These are phyloP conservation scores for Aspergillus ruber DNA, from an alignment of 2,329 filamentous ascomycete genomes.

Conservation along the genomic window DNA sequence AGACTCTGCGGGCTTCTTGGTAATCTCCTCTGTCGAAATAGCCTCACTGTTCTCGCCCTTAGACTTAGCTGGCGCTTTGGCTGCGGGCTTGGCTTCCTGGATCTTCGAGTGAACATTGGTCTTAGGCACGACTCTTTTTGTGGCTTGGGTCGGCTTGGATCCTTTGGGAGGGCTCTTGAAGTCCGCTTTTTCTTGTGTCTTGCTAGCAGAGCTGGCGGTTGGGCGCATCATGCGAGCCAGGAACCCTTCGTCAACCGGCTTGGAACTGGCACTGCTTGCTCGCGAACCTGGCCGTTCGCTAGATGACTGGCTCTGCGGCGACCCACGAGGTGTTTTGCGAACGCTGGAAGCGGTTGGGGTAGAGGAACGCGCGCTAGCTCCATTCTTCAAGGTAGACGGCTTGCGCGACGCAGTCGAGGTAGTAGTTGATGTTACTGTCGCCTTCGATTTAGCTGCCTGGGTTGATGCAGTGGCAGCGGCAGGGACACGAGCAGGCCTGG, in stretches of 20 bases:
- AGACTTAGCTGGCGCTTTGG: neutral
- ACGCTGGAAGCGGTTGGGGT: conserved; percentile 18
- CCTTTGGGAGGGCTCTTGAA: conserved; percentile 32
- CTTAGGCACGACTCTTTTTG: conserved; percentile 19
- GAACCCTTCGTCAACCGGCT: conserved; percentile 41
- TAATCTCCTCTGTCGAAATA: conserved; percentile 3
- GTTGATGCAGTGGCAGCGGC: conserved; percentile 36
- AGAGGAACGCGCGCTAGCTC: conserved; percentile 16
- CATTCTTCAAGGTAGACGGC: conserved; percentile 28
- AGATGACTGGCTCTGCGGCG: conserved; percentile 21
- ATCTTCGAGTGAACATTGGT: conserved; percentile 15
- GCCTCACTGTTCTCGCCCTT: conserved; percentile 1
- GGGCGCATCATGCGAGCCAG: conserved; percentile 48
- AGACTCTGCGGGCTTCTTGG: conserved; percentile 1
- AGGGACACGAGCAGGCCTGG: conserved; percentile 34
- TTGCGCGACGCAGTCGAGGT: conserved; percentile 28
- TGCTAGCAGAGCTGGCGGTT: conserved; percentile 45
- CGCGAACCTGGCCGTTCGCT: conserved; percentile 37
- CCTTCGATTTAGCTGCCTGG: conserved; percentile 22
- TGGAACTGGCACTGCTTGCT: conserved; percentile 30
- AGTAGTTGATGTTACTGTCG: conserved; percentile 24
- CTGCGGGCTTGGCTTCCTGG: conserved; percentile 15
- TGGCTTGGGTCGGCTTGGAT: conserved; percentile 11
- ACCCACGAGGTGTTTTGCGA: conserved; percentile 27
- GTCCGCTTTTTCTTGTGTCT: conserved; percentile 43